phyloP scores from a whole-genome alignment of 768 basidiomycete species.

The Amyloporia xantha region DNA sequence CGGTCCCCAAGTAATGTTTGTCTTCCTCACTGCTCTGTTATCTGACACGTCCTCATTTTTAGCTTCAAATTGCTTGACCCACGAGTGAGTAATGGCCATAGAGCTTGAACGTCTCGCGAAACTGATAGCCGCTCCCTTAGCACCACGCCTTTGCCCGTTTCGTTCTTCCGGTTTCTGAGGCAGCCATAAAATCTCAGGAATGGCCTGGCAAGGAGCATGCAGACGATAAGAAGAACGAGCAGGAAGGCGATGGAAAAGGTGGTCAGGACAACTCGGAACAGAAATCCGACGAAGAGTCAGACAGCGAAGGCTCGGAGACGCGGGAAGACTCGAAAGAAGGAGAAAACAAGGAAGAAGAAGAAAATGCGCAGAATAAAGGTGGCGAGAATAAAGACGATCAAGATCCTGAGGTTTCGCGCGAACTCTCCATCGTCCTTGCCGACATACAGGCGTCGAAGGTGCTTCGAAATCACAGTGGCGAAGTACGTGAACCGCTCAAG shows the following conservation, averaged over 20 bases:
- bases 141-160: conserved; percentile 17
- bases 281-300: too few species aligned
- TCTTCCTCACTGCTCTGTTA: neutral
- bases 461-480: conserved; percentile 12
- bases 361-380: neutral
- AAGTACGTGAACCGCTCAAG: conserved; percentile 8
- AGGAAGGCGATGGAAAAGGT: too few species aligned
- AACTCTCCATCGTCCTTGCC: conserved; percentile 4
- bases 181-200: conserved; percentile 12
- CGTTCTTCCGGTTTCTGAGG: conserved; percentile 13
- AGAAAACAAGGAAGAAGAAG: neutral
- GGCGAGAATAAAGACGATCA: neutral
- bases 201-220: conserved; percentile 12
- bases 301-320: too few species aligned
- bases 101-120: too few species aligned
- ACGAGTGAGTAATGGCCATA: conserved; percentile 4
- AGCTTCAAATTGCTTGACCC: neutral
- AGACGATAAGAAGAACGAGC: neutral
- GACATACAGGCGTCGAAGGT: conserved; percentile 9
- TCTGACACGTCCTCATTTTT: too few species aligned
- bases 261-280: too few species aligned
- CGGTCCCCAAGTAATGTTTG: neutral
- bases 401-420: conserved; percentile 1
- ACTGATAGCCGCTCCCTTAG: conserved; percentile 10
- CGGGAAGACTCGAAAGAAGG: neutral